A percentile compares a stretch with the other conserved stretches of the same genome.
Evolutionary conservation across 192 early-diverging fungal species (phyloP).

Genomic region (Coemansia sp.): DNA sequence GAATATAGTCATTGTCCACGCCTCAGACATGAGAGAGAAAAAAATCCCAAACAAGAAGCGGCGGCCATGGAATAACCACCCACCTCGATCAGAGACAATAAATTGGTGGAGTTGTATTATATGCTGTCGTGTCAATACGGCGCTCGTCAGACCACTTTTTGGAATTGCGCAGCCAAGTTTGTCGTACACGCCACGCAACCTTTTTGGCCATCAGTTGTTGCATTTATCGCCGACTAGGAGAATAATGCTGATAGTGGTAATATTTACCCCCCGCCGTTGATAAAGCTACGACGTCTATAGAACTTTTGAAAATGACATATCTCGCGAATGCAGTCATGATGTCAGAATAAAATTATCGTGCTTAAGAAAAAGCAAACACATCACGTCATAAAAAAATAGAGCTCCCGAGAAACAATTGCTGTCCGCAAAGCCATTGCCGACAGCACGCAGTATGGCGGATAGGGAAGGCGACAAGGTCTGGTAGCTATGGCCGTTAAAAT

Average conservation of each 20-base stretch:
- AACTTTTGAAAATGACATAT: not conserved
- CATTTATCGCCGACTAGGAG: not conserved
- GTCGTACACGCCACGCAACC: not conserved
- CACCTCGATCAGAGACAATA: not conserved
- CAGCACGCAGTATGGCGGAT: not conserved
- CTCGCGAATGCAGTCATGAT: not conserved
- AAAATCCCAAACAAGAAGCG: not conserved
- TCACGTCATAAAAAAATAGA: not conserved
- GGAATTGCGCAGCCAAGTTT: not conserved
- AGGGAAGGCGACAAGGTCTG: not conserved
- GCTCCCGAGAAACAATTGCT: not conserved
- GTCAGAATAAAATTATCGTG: not conserved
- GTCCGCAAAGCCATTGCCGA: not conserved
- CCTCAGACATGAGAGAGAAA: not conserved
- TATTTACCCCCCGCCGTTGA: not conserved
- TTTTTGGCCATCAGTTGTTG: not conserved
- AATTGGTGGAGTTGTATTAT: not conserved
- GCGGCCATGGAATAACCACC: not conserved
- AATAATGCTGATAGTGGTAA: not conserved
- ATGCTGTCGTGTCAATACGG: not conserved
- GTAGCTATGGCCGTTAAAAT: not conserved
- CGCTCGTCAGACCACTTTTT: conserved; percentile 3
- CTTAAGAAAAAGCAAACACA: not conserved
- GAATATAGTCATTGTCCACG: not conserved
- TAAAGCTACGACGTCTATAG: not conserved